A percentile compares a stretch with the other conserved stretches of the same genome.
phyloP scores from a whole-genome alignment of 129 eudicot genomes.

The Arctium minus region DNA sequence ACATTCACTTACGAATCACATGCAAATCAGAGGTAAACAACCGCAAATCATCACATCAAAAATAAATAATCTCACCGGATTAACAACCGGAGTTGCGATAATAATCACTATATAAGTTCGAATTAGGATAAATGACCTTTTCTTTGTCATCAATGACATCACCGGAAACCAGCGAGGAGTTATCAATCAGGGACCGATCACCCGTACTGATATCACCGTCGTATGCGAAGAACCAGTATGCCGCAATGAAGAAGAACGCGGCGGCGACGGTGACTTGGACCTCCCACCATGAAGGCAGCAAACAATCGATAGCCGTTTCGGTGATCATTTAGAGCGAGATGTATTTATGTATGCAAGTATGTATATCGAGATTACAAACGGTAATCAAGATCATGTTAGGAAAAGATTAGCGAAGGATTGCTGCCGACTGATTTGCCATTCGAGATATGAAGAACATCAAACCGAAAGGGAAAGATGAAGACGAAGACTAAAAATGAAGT shows the following conservation, averaged over 20 bases:
- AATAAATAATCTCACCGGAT: background rate
- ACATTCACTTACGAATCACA: conserved; percentile 4
- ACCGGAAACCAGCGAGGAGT: conserved; percentile 14
- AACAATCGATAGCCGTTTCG: conserved; percentile 23
- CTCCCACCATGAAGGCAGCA: conserved; percentile 83
- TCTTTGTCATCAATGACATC: conserved; percentile 43
- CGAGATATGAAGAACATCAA: background rate
- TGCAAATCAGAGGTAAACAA: conserved; percentile 13
- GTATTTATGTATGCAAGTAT: background rate
- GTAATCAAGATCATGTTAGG: background rate
- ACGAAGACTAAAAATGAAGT: background rate
- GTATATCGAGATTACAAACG: background rate
- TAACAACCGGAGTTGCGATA: background rate
- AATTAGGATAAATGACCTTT: conserved; percentile 38
- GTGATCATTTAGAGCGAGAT: conserved; percentile 35
- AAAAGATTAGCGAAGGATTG: background rate
- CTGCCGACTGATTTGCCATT: conserved; percentile 11
- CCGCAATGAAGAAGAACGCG: conserved; percentile 42
- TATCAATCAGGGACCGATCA: conserved; percentile 29
- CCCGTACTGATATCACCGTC: conserved; percentile 17
- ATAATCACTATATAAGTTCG: background rate
- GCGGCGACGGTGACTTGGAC: conserved; percentile 62
- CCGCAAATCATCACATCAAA: conserved; percentile 1
- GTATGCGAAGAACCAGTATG: conserved; percentile 59
- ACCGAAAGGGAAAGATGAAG: conserved; percentile 12